These are phyloP conservation scores for Carex sylvatica DNA, from an alignment of 202 grass and related monocot genomes.

Conservation along the genomic window DNA sequence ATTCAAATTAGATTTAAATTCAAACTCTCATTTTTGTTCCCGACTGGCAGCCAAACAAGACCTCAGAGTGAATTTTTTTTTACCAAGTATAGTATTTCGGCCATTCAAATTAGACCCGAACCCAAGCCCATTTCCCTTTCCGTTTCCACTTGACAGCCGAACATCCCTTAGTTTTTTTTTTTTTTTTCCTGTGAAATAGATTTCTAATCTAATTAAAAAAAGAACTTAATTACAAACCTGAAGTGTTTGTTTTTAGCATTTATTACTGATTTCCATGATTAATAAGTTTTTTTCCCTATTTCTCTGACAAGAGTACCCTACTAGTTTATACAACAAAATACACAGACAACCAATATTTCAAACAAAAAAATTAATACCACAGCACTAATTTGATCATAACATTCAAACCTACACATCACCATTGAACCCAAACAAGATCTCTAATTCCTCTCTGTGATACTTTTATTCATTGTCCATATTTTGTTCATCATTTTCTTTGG, in stretches of 20 bases:
- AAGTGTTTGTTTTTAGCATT: conserved; percentile 1
- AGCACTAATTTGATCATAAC: not conserved
- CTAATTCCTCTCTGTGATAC: conserved; percentile 44
- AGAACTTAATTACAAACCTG: no score
- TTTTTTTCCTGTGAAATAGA: not conserved
- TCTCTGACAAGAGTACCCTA: conserved; percentile 17
- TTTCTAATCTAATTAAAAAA: not conserved
- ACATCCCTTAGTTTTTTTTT: no score
- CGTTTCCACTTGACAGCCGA: no score
- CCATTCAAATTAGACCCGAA: no score
- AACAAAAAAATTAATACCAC: conserved; percentile 19
- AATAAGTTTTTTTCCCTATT: conserved; percentile 26
- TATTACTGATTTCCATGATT: conserved; percentile 24
- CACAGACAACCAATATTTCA: conserved; percentile 28
- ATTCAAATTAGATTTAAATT: no score
- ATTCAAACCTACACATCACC: conserved; percentile 18
- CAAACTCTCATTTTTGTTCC: no score
- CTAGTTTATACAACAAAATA: conserved; percentile 30
- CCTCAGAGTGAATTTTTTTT: no score
- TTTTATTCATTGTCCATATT: conserved; percentile 60
- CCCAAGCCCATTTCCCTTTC: no score
- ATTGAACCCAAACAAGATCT: not conserved
- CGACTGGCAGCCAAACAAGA: no score
- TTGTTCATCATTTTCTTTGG: conserved; percentile 78
- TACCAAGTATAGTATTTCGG: no score